phyloP scores from a whole-genome alignment of 305 asterid species.

The Ruellia speciosa region DNA sequence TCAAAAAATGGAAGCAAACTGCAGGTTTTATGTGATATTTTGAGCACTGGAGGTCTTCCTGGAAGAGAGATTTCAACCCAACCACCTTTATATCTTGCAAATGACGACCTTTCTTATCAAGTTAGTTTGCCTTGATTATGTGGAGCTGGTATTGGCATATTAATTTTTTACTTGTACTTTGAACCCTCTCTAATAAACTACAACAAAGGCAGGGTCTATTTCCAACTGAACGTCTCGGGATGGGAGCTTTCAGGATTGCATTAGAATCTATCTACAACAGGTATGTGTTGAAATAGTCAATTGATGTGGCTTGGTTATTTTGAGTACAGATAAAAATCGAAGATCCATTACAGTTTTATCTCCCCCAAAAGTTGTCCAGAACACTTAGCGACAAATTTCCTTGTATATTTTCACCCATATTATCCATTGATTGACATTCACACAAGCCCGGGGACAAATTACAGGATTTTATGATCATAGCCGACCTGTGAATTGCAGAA shows the following conservation, averaged over 20 bases:
- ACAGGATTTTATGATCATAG: neutral
- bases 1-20: constrained; percentile 20
- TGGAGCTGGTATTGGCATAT: constrained; percentile 17
- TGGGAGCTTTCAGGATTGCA: constrained; percentile 98
- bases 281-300: constrained; percentile 28
- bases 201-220: constrained; percentile 56
- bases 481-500: neutral
- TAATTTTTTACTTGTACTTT: constrained; percentile 21
- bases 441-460: neutral
- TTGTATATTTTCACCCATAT: neutral
- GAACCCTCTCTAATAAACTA: constrained; percentile 9
- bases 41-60: constrained; percentile 91
- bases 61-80: constrained; percentile 69
- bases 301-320: neutral
- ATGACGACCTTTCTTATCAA: constrained; percentile 86
- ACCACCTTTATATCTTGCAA: constrained; percentile 79
- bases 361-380: too few species aligned
- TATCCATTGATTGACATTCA: neutral
- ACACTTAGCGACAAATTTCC: neutral
- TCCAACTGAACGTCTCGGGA: constrained; percentile 88
- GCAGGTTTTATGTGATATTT: constrained; percentile 85
- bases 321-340: neutral
- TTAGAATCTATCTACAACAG: constrained; percentile 77
- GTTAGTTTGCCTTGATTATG: constrained; percentile 31
- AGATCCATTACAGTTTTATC: neutral